Conservation (phyloP, 768 basidiomycete genomes). For the Rhodosporidiobolus sp. region DNA sequence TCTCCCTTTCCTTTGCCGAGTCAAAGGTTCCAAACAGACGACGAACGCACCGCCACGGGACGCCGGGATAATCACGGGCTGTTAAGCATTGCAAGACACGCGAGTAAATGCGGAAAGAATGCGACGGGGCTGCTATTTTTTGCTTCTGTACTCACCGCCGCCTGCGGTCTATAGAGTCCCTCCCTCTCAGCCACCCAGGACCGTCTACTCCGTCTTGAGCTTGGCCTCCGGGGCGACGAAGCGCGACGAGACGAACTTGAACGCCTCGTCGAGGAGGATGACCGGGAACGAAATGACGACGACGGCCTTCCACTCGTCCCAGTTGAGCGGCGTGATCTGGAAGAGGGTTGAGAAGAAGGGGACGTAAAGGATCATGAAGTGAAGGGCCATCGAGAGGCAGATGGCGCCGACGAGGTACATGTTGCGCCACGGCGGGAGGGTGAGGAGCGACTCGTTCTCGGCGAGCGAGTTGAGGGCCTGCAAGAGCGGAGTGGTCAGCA, state of each 20-base stretch:
- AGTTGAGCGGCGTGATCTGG: conserved; percentile 89
- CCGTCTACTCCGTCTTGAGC: conserved; percentile 1
- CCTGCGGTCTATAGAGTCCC: no score
- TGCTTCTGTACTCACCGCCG: no score
- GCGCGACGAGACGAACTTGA: conserved; percentile 60
- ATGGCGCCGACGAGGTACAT: conserved; percentile 86
- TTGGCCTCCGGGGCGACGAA: conserved; percentile 13
- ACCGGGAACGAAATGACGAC: conserved; percentile 83
- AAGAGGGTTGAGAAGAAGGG: conserved; percentile 88
- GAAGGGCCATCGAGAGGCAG: conserved; percentile 82
- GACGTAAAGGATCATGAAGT: conserved; percentile 92
- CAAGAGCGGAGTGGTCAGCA: conserved; percentile 34
- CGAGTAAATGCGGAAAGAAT: no score
- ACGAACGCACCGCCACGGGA: no score
- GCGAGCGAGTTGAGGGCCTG: conserved; percentile 72
- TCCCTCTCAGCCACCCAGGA: background rate
- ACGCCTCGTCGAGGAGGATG: conserved; percentile 77
- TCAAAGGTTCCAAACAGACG: no score
- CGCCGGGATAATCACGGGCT: no score
- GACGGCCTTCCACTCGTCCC: conserved; percentile 92
- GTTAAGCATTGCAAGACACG: no score
- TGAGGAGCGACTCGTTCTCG: conserved; percentile 89
- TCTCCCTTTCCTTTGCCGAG: no score
- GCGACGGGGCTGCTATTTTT: no score
- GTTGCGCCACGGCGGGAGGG: conserved; percentile 90